Conservation (phyloP, 2,329 filamentous ascomycete species). For the Cucurbitaria berberidis region DNA sequence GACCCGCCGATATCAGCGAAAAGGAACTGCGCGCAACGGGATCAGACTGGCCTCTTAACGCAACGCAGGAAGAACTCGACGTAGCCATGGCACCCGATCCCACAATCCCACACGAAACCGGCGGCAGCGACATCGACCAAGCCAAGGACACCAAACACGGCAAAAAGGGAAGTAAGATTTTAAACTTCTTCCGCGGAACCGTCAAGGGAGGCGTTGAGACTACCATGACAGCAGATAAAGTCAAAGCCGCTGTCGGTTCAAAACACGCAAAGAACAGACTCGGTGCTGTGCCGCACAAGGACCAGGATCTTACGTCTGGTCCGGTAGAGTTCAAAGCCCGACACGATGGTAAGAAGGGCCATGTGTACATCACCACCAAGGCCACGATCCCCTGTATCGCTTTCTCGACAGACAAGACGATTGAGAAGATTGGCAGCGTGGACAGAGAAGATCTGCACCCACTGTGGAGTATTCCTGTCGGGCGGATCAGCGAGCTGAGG, state of each 20-base stretch:
- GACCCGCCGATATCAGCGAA: slow-evolving; percentile 58
- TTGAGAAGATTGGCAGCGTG: slow-evolving; percentile 53
- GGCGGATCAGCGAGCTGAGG: slow-evolving; percentile 74
- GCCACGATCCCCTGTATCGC: slow-evolving; percentile 72
- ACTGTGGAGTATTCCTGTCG: slow-evolving; percentile 72
- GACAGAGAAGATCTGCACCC: slow-evolving; percentile 63
- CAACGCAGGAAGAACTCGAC: slow-evolving; percentile 69
- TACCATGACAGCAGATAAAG: slow-evolving; percentile 71
- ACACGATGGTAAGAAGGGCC: slow-evolving; percentile 72
- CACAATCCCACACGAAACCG: slow-evolving; percentile 55
- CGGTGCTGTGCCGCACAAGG: slow-evolving; percentile 66
- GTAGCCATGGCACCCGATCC: slow-evolving; percentile 61
- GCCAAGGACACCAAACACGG: slow-evolving; percentile 56
- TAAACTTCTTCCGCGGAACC: slow-evolving; percentile 72
- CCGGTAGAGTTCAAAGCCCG: slow-evolving; percentile 79
- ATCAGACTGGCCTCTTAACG: slow-evolving; percentile 64
- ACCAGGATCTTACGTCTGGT: slow-evolving; percentile 60
- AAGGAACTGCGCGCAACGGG: slow-evolving; percentile 59
- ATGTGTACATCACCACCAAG: slow-evolving; percentile 71
- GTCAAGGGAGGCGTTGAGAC: slow-evolving; percentile 76
- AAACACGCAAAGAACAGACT: slow-evolving; percentile 71
- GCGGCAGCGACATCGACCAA: slow-evolving; percentile 60
- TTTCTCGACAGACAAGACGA: slow-evolving; percentile 63
- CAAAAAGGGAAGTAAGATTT: slow-evolving; percentile 57
- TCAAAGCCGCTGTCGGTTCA: slow-evolving; percentile 69